Evolutionary conservation across 768 basidiomycete genomes (phyloP).

Genomic region (Lepiota brunneoincarnata): DNA sequence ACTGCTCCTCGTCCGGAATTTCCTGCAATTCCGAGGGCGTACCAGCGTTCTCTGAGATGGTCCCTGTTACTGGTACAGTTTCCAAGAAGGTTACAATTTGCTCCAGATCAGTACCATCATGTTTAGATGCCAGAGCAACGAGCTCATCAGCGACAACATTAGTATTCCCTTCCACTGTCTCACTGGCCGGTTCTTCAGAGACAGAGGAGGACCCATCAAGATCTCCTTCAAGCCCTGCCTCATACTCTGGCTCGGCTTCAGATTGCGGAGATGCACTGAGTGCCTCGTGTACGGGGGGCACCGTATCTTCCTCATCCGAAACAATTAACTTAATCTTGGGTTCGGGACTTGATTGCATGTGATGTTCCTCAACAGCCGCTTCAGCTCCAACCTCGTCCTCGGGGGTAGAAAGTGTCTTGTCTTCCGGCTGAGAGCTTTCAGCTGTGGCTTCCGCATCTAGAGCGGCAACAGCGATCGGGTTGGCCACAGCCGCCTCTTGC

Average conservation of each 20-base stretch:
- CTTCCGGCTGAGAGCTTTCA: neutral
- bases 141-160: constrained; percentile 4
- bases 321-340: constrained; percentile 1
- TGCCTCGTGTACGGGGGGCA: neutral
- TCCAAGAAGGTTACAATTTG: constrained; percentile 70
- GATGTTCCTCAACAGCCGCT: neutral
- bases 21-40: constrained; percentile 57
- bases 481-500: constrained; percentile 20
- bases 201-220: constrained; percentile 3
- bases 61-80: constrained; percentile 33
- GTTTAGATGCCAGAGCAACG: constrained; percentile 1
- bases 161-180: constrained; percentile 5
- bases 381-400: neutral
- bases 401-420: neutral
- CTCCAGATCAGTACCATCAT: constrained; percentile 46
- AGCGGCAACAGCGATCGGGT: constrained; percentile 12
- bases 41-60: constrained; percentile 40
- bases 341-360: neutral
- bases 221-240: neutral
- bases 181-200: constrained; percentile 2
- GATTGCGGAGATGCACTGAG: neutral
- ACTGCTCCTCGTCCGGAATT: constrained; percentile 42
- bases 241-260: constrained; percentile 7
- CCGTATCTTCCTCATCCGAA: neutral
- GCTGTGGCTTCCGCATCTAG: constrained; percentile 1